Evolutionary conservation across 2,329 filamentous ascomycete species (phyloP).

Genomic region (Aspergillus sp.): DNA sequence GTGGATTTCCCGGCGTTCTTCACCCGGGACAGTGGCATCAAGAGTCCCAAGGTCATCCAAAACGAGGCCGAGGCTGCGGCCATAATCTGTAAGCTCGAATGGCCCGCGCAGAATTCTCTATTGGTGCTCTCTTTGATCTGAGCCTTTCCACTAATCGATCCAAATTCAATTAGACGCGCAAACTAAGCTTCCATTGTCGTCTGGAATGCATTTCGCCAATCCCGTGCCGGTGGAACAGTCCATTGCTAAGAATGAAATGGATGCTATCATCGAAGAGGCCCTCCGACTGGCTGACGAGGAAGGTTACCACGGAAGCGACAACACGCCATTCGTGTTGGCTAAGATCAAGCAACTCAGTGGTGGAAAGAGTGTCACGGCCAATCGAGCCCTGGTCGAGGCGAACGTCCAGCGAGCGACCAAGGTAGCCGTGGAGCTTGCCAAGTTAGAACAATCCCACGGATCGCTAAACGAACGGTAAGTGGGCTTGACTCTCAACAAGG

Average conservation of each 20-base stretch:
- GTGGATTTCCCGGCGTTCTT: conserved; percentile 94
- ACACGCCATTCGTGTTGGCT: conserved; percentile 79
- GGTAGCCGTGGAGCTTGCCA: conserved; percentile 62
- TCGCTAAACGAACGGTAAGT: conserved; percentile 39
- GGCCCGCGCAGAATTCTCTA: neutral
- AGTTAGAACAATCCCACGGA: conserved; percentile 47
- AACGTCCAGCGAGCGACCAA: conserved; percentile 66
- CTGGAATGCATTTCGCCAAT: conserved; percentile 85
- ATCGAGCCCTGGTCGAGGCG: conserved; percentile 66
- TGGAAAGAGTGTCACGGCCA: conserved; percentile 70
- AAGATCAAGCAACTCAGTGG: conserved; percentile 78
- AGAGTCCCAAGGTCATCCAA: conserved; percentile 72
- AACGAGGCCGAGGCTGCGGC: conserved; percentile 80
- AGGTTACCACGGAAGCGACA: conserved; percentile 69
- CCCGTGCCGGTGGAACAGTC: conserved; percentile 72
- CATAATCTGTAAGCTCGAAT: conserved; percentile 65
- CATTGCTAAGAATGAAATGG: conserved; percentile 71
- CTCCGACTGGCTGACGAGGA: conserved; percentile 63
- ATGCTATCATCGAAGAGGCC: conserved; percentile 66
- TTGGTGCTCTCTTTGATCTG: neutral
- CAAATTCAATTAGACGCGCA: conserved; percentile 60
- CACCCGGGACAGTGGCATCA: conserved; percentile 79
- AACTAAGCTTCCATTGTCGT: conserved; percentile 67
- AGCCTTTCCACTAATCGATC: neutral
- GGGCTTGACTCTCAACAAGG: conserved; percentile 18